These are phyloP conservation scores for Penicillium sp. DNA, from an alignment of 2,329 filamentous ascomycete species.

Conservation along the genomic window DNA sequence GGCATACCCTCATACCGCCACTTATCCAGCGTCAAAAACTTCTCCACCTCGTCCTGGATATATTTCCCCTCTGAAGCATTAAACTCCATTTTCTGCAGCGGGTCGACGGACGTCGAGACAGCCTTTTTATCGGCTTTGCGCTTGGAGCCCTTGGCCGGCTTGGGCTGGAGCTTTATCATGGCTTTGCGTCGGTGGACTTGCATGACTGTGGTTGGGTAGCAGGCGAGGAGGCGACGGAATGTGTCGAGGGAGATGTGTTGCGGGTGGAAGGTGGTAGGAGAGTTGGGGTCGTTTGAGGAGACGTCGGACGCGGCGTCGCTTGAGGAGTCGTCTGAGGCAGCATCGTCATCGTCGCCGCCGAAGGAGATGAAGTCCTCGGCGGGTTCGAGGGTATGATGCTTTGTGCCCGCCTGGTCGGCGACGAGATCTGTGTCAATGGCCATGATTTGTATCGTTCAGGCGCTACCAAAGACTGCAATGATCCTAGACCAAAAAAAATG, in stretches of 20 bases:
- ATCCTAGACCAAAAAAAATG: no score
- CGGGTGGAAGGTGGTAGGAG: slow-evolving; percentile 23
- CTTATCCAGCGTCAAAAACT: slow-evolving; percentile 36
- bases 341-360: neutral
- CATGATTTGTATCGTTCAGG: neutral
- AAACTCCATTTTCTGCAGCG: slow-evolving; percentile 1
- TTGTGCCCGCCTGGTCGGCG: neutral
- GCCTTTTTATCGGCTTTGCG: slow-evolving; percentile 10
- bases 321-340: neutral
- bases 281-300: neutral
- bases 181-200: slow-evolving; percentile 28
- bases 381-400: neutral
- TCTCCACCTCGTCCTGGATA: slow-evolving; percentile 23
- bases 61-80: slow-evolving; percentile 10
- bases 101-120: neutral
- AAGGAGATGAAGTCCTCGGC: slow-evolving; percentile 2
- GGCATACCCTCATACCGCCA: slow-evolving; percentile 44
- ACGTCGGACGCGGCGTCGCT: neutral
- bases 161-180: slow-evolving; percentile 20
- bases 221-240: slow-evolving; percentile 29
- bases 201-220: slow-evolving; percentile 30
- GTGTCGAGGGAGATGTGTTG: slow-evolving; percentile 26
- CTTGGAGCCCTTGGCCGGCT: slow-evolving; percentile 23
- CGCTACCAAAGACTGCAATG: neutral
- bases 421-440: neutral